Base-by-base conservation (phyloP, 805 yeast genomes). In the Candida gorgasii region DNA sequence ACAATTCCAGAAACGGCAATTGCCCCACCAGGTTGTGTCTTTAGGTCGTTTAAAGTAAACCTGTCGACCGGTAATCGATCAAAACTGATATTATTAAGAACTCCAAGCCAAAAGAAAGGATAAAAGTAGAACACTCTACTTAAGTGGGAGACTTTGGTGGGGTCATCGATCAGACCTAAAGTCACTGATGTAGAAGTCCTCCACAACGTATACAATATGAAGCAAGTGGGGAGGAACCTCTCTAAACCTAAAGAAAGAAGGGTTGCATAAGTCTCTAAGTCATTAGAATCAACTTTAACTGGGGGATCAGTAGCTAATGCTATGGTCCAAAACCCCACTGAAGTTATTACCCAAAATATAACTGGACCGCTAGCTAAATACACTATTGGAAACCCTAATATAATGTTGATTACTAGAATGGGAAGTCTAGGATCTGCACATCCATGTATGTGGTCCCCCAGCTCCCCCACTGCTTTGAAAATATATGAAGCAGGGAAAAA, bases 11-110 rank as follows among this genome's bases (percentile, higher is more conserved):
- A 45, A 0, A 87, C 79, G 0, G 96, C 85, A 0, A 78, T 42
- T 28, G 85, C 57, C 0, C 95, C 87, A 0, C 96, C 96, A 0
- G 92, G 82, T 62, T 84, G 90, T 19, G 76, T 75, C 48, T 73
- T 78, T 20, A 92, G 65, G 58, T 92, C 98, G 8, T 69, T 64
- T 2, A 79, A 53, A 0, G 92, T 86, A 32, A 92, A 68, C 42
- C 99, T 70, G 58, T 92, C 98, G 8, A 90, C 82, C 0, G 97
- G 96, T 8, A 92, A 63, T 46, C 90, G 68, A 57, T 89, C 98
- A 64, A 92, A 89, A 0, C 96, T 88, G 53, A 87, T 75, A 62
- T 89, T 90, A 60, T 90, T 89, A 54, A 89, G 72, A 24, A 86
- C 73, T 1, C 97, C 96, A 2, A 86, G 53, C 95, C 95, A 88